These are phyloP conservation scores for Waltergamsia citrina DNA, from an alignment of 2,329 filamentous ascomycete species.

Conservation along the genomic window DNA sequence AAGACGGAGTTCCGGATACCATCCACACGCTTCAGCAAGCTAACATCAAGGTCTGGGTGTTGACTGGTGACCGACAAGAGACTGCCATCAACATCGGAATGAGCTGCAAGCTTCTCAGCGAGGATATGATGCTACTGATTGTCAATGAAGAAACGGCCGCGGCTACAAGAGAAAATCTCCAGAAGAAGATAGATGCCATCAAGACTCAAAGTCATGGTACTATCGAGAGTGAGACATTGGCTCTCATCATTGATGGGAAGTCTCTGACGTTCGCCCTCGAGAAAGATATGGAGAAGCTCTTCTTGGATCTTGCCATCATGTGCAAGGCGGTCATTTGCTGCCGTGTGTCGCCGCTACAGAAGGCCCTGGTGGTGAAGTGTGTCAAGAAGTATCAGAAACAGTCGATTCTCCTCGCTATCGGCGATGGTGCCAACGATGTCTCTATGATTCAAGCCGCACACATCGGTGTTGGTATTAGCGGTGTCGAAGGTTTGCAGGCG, in stretches of 20 bases:
- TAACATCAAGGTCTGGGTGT: slow-evolving; percentile 96
- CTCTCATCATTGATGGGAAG: slow-evolving; percentile 92
- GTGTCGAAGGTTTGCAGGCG: slow-evolving; percentile 92
- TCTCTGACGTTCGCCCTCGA: slow-evolving; percentile 90
- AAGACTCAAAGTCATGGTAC: slow-evolving; percentile 68
- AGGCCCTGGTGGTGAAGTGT: slow-evolving; percentile 94
- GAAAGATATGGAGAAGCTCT: slow-evolving; percentile 85
- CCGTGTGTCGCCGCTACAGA: slow-evolving; percentile 93
- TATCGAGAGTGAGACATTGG: slow-evolving; percentile 76
- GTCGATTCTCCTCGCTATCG: slow-evolving; percentile 86
- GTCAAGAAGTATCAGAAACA: slow-evolving; percentile 89
- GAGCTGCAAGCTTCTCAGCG: slow-evolving; percentile 96
- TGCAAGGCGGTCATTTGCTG: slow-evolving; percentile 99
- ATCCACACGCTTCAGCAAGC: slow-evolving; percentile 95
- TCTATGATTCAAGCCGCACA: slow-evolving; percentile 99
- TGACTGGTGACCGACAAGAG: slow-evolving; percentile 95
- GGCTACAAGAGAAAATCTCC: slow-evolving; percentile 77
- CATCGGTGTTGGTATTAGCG: slow-evolving; percentile 95
- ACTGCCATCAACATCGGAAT: slow-evolving; percentile 99
- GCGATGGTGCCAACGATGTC: slow-evolving; percentile 97
- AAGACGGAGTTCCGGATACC: slow-evolving; percentile 95
- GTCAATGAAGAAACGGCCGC: slow-evolving; percentile 80
- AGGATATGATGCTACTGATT: slow-evolving; percentile 97
- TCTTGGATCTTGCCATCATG: slow-evolving; percentile 85
- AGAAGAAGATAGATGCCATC: slow-evolving; percentile 90